Evolutionary conservation across 345 rosid species (phyloP).

Genomic region (Brassica nigra): DNA sequence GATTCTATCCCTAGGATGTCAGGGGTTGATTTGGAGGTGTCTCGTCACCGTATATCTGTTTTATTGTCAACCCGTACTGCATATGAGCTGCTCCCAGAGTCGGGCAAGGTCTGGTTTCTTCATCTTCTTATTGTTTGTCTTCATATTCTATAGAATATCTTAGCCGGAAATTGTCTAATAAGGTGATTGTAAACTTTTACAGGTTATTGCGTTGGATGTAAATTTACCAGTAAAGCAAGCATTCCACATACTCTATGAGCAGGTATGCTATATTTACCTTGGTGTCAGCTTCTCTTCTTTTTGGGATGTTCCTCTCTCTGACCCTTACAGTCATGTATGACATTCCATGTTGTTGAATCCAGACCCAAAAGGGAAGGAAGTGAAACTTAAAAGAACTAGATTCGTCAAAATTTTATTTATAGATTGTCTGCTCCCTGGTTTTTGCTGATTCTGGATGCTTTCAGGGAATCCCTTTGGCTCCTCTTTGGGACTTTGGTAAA

Average conservation of each 20-base stretch:
- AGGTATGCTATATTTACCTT: conserved; percentile 49
- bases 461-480: conserved; percentile 82
- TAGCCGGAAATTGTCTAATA: conserved; percentile 13
- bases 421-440: conserved; percentile 18
- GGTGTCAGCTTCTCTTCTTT: conserved; percentile 25
- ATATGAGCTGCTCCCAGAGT: conserved; percentile 94
- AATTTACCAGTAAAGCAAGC: conserved; percentile 97
- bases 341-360: conserved; percentile 20
- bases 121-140: conserved; percentile 33
- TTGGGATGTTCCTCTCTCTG: conserved; percentile 18
- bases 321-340: conserved; percentile 12
- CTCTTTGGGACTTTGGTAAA: conserved; percentile 72
- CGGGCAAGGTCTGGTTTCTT: conserved; percentile 87
- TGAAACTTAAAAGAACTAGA: conserved; percentile 5
- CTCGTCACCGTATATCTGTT: conserved; percentile 66
- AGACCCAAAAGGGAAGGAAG: conserved; percentile 1
- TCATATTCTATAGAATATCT: conserved; percentile 9
- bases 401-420: background rate
- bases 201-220: conserved; percentile 97
- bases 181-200: conserved; percentile 20
- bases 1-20: conserved; percentile 58
- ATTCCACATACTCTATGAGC: conserved; percentile 92
- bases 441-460: conserved; percentile 38
- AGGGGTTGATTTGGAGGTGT: conserved; percentile 67
- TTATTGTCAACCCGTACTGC: conserved; percentile 78